Conservation (phyloP, 2,329 filamentous ascomycete genomes). For the Cladosporium sp. region DNA sequence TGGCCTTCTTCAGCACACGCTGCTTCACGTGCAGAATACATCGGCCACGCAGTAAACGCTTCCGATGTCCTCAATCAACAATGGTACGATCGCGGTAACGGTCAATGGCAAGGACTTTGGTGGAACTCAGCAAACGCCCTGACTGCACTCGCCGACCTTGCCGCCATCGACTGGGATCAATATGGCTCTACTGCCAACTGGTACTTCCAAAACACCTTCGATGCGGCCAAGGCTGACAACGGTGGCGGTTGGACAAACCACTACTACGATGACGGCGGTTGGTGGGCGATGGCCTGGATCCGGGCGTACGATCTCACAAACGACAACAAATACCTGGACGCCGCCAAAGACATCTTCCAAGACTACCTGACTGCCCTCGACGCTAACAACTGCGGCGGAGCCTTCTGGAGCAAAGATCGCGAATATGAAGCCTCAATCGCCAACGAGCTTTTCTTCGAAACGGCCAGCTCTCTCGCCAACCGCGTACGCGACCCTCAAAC, state of each 20-base stretch:
- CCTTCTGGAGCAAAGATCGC: constrained; percentile 41
- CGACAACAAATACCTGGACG: constrained; percentile 39
- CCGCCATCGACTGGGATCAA: constrained; percentile 30
- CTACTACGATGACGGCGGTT: constrained; percentile 50
- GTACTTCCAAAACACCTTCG: constrained; percentile 43
- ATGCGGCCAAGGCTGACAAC: constrained; percentile 15
- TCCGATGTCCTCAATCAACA: constrained; percentile 15
- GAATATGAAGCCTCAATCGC: constrained; percentile 47
- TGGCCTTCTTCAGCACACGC: constrained; percentile 10
- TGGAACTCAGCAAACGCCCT: constrained; percentile 69
- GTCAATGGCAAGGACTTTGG: constrained; percentile 65
- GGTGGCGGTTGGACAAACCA: constrained; percentile 35
- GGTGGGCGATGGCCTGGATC: constrained; percentile 51
- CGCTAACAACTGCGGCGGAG: constrained; percentile 37
- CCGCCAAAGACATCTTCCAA: constrained; percentile 45
- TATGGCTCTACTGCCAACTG: constrained; percentile 31
- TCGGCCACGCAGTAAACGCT: constrained; percentile 13
- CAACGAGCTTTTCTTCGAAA: constrained; percentile 51
- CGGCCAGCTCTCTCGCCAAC: constrained; percentile 51
- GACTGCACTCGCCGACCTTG: constrained; percentile 56
- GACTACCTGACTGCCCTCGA: constrained; percentile 39
- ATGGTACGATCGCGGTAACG: constrained; percentile 14
- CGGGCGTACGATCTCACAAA: constrained; percentile 47
- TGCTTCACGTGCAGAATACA: constrained; percentile 9
- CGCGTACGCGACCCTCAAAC: constrained; percentile 36